Conservation (phyloP, 2,329 filamentous ascomycete species). For the Beauveria sp. region DNA sequence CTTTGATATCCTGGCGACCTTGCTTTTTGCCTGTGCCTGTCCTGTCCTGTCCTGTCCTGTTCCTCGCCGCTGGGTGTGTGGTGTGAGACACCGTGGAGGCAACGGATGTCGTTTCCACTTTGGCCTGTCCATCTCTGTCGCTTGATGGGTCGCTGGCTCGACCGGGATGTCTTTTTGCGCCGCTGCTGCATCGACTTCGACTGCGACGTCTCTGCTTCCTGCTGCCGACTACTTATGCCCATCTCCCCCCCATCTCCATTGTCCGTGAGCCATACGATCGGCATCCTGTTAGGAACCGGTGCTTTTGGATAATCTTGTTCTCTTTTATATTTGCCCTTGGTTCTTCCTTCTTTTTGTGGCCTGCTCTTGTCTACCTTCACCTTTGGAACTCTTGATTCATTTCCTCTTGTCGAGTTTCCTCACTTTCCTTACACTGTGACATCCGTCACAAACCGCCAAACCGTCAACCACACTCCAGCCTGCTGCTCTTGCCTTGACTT, state of each 20-base stretch:
- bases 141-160: constrained; percentile 6
- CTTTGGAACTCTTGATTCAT: constrained; percentile 9
- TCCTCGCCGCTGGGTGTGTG: constrained; percentile 1
- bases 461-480: background rate
- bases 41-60: background rate
- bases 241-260: constrained; percentile 34
- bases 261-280: constrained; percentile 37
- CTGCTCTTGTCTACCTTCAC: constrained; percentile 22
- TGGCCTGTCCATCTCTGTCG: constrained; percentile 9
- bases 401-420: constrained; percentile 35
- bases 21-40: background rate
- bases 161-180: constrained; percentile 6
- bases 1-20: constrained; percentile 5
- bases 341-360: constrained; percentile 43
- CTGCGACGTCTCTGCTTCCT: background rate
- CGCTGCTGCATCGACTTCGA: background rate
- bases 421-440: constrained; percentile 35
- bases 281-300: constrained; percentile 38
- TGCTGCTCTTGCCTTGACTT: constrained; percentile 13
- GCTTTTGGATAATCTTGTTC: constrained; percentile 32
- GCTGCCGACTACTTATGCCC: constrained; percentile 37
- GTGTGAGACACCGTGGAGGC: constrained; percentile 9
- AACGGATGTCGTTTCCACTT: constrained; percentile 10
- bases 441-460: background rate
- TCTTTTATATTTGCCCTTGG: constrained; percentile 39